Base-by-base conservation (phyloP, 257 asterid genomes). In the Linaria vulgaris region DNA sequence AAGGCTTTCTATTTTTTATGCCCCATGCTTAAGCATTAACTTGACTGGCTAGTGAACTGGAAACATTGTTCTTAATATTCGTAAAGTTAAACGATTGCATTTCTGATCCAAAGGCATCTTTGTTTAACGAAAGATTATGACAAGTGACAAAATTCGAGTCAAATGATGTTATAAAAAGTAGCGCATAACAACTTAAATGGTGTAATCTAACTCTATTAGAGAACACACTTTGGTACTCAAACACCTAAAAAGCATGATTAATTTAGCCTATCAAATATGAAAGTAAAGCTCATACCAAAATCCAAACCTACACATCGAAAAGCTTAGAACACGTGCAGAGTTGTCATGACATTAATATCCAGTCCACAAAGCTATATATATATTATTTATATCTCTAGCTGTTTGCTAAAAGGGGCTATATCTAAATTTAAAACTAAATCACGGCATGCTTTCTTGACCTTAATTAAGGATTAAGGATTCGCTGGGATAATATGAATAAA, bases 81-180 rank as follows among this genome's bases (percentile, higher is more conserved):
- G 14, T 20, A 41, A 64, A 64, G 43, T 56, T 6, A 15, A 15
- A 7, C 31, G 48, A 27, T 3, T 60, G 65, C 23, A 41, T 54
- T 43, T 56, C 12, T 56, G 31, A 25, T 27, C 4, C 3, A 3
- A 27, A 27, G 6, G 34, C 34, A 27, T 56, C 24, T 61, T 22
- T 6, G 16, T 22, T 49, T 21, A 17, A 17, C 39, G 21, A 12
- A 57, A 20, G 21, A 10, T 7, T 9, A n/a, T 16, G 6, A 15
- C 0, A 48, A 51, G 21, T 30, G 21, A 24, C 39, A 13, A 16
- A 49, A 24, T 39, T 16, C 44, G 9, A 60, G n/a, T 56, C n/a
- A 54, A 69, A 56, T 62, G 52, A 69, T 47, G 25, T 12, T 61
- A 22, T 59, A 27, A 59, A 72, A 72, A 65, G 64, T n/a, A 59